Evolutionary conservation across 129 eudicot species (phyloP), one percentile per base, ranked within the genome.

Genomic region (Flaveria bidentis): DNA sequence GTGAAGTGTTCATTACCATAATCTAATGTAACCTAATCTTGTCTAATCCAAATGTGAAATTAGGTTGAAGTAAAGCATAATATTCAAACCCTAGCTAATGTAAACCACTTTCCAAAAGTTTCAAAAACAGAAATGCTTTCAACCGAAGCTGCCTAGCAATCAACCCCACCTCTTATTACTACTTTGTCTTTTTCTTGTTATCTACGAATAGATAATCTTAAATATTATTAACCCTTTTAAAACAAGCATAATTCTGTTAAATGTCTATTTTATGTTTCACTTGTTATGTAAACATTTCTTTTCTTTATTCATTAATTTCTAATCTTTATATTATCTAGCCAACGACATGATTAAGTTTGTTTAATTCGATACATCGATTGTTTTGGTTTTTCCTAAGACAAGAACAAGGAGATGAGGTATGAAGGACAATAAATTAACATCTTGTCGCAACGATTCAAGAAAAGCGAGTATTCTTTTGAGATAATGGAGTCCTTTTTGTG

Each of bases 181-280:
- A 63, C 28, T 63, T 78, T 78, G 67, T 39, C 69, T 33, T 44
- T 72, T 63, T 66, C 73, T 44, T 36, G 64, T 51, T 41, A 63
- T 72, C 69, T 44, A 28, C 13, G 30, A 28, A 16, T 26, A 63
- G 83, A 79, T 79, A 72, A 80, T 67, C 30, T 73, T 65, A 73
- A 80, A 33, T 80, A 73, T 23, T 53, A 26, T 80, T 30, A 28
- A 42, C 50, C 49, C 49, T 50, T 79, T 64, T 42, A 10, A 56
- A 66, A 63, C 69, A 64, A 65, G 73, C 78, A 80, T 51, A 65
- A n/a, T 26, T 80, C 83, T 17, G 79, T 80, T 80, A 72, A n/a
- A 64, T 41, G 83, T 80, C 83, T 39, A 63, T 63, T 47, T 42
- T 42, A 36, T 55, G 23, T 52, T 26, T 51, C 69, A 68, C 26